Conservation (phyloP, 768 basidiomycete genomes). For the Nidularia sp. region DNA sequence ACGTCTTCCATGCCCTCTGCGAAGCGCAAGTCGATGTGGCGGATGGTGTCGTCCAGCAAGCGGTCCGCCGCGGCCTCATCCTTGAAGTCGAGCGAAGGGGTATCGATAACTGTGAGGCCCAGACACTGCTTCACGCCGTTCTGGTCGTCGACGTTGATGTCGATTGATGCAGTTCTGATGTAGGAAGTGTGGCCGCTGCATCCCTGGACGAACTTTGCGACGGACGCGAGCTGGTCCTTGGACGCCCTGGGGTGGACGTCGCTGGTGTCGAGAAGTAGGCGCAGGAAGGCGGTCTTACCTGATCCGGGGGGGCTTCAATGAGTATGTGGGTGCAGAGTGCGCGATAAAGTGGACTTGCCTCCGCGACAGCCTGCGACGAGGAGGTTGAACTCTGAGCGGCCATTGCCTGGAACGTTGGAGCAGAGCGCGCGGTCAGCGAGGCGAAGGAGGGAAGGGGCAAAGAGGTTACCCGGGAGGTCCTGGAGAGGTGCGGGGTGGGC, state of each 20-base stretch:
- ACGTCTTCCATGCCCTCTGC: conserved; percentile 76
- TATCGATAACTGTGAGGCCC: conserved; percentile 73
- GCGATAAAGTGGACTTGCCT: conserved; percentile 33
- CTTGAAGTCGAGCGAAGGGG: conserved; percentile 73
- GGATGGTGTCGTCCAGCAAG: conserved; percentile 60
- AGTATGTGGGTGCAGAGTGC: conserved; percentile 8
- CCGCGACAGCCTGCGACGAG: conserved; percentile 81
- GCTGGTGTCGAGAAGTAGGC: conserved; percentile 80
- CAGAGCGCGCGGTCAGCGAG: conserved; percentile 11
- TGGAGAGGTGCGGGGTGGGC: conserved; percentile 16
- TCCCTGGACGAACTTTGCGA: conserved; percentile 80
- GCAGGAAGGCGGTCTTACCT: conserved; percentile 85
- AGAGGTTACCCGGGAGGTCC: conserved; percentile 33
- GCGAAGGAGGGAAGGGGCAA: conserved; percentile 8
- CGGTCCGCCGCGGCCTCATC: conserved; percentile 66
- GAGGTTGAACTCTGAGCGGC: conserved; percentile 51
- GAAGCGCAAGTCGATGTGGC: conserved; percentile 70
- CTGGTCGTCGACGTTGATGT: conserved; percentile 61
- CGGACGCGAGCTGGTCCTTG: conserved; percentile 74
- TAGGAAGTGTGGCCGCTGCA: conserved; percentile 68
- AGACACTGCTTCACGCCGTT: conserved; percentile 42
- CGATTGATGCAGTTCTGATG: conserved; percentile 67
- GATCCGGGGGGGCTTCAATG: conserved; percentile 30
- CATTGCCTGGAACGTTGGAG: conserved; percentile 19
- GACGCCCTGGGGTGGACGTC: conserved; percentile 56